Percentiles rank a stretch among this genome's conserved stretches.
Evolutionary conservation across 108 stramenopile genomes (phyloP).

Genomic region (Skeletonema costatum): DNA sequence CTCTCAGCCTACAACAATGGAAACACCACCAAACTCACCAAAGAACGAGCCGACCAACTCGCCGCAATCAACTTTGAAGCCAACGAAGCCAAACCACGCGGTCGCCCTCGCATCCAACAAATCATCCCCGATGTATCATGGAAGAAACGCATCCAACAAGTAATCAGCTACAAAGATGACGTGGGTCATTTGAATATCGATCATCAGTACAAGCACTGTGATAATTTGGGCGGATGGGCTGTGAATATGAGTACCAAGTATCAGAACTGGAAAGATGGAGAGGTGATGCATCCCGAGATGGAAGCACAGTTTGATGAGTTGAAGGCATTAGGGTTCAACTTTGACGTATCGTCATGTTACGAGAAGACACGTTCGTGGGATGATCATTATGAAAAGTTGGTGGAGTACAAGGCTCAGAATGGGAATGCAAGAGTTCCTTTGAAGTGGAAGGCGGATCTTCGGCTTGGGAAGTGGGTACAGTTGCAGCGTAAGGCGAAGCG

Average conservation of each 20-base stretch:
- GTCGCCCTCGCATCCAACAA: neutral
- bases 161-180: slow-evolving; percentile 9
- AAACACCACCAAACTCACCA: slow-evolving; percentile 35
- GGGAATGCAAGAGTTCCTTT: slow-evolving; percentile 76
- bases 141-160: slow-evolving; percentile 18
- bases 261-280: neutral
- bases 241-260: slow-evolving; percentile 10
- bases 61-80: slow-evolving; percentile 56
- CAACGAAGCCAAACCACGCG: slow-evolving; percentile 7
- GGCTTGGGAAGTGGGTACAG: slow-evolving; percentile 70
- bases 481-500: slow-evolving; percentile 43
- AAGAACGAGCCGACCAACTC: slow-evolving; percentile 59
- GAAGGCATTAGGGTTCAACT: slow-evolving; percentile 15
- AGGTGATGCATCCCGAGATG: neutral
- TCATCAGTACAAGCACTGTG: slow-evolving; percentile 26
- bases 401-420: slow-evolving; percentile 43
- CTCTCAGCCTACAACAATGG: slow-evolving; percentile 49
- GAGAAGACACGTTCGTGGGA: slow-evolving; percentile 30
- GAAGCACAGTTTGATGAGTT: slow-evolving; percentile 12
- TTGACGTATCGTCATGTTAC: slow-evolving; percentile 7
- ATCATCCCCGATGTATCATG: slow-evolving; percentile 14
- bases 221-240: slow-evolving; percentile 27
- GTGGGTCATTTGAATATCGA: slow-evolving; percentile 20
- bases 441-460: slow-evolving; percentile 55
- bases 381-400: slow-evolving; percentile 47